These are phyloP conservation scores for Penicillium flavigenum DNA, from an alignment of 495 filamentous ascomycete species.

Conservation along the genomic window DNA sequence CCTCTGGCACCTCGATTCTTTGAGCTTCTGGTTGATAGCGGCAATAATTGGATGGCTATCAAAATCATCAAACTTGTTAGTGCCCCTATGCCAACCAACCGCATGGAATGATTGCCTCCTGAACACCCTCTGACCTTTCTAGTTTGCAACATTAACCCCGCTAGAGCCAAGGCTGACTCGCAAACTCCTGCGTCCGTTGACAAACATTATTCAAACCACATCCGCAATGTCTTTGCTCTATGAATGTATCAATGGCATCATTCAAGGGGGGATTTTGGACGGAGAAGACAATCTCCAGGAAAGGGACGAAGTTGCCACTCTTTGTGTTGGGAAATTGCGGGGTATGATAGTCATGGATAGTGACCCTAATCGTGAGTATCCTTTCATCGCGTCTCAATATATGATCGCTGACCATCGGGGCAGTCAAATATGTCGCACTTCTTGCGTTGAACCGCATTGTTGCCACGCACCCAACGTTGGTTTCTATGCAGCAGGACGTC, in stretches of 20 bases:
- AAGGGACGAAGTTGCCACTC: slow-evolving; percentile 85
- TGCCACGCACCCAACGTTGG: slow-evolving; percentile 78
- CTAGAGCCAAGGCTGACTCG: slow-evolving; percentile 86
- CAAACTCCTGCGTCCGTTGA: slow-evolving; percentile 93
- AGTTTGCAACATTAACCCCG: slow-evolving; percentile 95
- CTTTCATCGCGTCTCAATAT: background rate
- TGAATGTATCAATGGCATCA: slow-evolving; percentile 97
- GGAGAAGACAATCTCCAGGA: slow-evolving; percentile 72
- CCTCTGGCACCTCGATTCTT: slow-evolving; percentile 89
- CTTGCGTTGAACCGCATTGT: slow-evolving; percentile 94
- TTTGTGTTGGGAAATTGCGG: slow-evolving; percentile 89
- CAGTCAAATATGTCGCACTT: slow-evolving; percentile 96
- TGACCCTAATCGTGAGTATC: slow-evolving; percentile 78
- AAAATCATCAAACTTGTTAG: slow-evolving; percentile 94
- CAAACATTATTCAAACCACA: slow-evolving; percentile 88
- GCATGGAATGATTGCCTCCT: background rate
- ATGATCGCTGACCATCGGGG: background rate
- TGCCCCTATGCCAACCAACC: background rate
- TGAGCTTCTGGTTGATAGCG: slow-evolving; percentile 84
- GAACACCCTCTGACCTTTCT: slow-evolving; percentile 17
- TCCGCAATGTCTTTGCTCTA: slow-evolving; percentile 95
- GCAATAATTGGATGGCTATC: slow-evolving; percentile 99
- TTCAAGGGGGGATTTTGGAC: slow-evolving; percentile 90
- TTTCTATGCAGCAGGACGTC: slow-evolving; percentile 88
- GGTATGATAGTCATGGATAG: slow-evolving; percentile 92